phyloP scores from a whole-genome alignment of 192 early-diverging fungal genomes.

The Backusella westeae region DNA sequence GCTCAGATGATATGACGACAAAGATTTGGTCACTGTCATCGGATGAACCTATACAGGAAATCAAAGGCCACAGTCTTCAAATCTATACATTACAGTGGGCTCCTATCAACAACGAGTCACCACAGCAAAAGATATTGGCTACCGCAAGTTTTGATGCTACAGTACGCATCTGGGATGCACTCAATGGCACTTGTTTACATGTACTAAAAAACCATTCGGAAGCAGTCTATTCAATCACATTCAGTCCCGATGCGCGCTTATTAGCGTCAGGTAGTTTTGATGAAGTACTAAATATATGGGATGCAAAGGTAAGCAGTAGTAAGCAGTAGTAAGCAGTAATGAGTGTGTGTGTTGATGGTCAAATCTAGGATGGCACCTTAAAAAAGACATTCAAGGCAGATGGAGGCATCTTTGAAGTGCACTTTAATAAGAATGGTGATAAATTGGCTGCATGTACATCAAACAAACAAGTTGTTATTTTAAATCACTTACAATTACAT shows the following conservation, averaged over 20 bases:
- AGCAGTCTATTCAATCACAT: slow-evolving; percentile 71
- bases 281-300: slow-evolving; percentile 76
- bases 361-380: slow-evolving; percentile 42
- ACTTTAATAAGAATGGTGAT: slow-evolving; percentile 56
- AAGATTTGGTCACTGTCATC: slow-evolving; percentile 71
- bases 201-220: slow-evolving; percentile 67
- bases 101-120: slow-evolving; percentile 38
- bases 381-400: slow-evolving; percentile 54
- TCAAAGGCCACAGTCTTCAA: slow-evolving; percentile 70
- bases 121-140: slow-evolving; percentile 53
- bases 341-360: background rate
- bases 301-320: slow-evolving; percentile 49
- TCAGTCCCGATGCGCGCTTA: slow-evolving; percentile 71
- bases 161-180: slow-evolving; percentile 85
- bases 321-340: background rate
- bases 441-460: slow-evolving; percentile 57
- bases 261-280: slow-evolving; percentile 81
- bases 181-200: slow-evolving; percentile 61
- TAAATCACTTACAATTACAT: slow-evolving; percentile 4
- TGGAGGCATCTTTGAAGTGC: slow-evolving; percentile 59
- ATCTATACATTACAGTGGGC: slow-evolving; percentile 84
- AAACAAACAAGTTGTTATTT: slow-evolving; percentile 41
- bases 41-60: slow-evolving; percentile 53
- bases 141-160: slow-evolving; percentile 82
- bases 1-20: slow-evolving; percentile 74